Base-by-base conservation (phyloP, 768 basidiomycete genomes). In the Collybia sordida region DNA sequence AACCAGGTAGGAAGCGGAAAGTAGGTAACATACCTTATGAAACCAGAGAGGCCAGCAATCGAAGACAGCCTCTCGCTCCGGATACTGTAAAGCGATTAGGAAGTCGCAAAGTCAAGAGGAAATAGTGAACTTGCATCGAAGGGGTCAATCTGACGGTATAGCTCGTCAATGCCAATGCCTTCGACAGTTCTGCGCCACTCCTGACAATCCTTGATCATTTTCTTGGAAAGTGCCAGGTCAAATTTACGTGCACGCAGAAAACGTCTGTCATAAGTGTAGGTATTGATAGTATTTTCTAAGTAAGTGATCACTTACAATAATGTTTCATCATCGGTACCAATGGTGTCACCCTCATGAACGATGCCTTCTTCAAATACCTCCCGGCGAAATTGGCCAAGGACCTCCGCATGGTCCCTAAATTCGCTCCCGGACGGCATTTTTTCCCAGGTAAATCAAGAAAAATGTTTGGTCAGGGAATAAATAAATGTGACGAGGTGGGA, bases 21-120 rank as follows among this genome's bases (percentile, higher is more conserved):
- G 9, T 23, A 21, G 23, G 25, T 23, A 31, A 54, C 76, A 24
- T 44, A 81, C 86, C 72, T 88, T 89, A 64, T 90, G 88, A 57
- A 86, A 89, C 71, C 79, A 88, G 72, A 89, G 79, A 3, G 86
- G 86, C 88, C 88, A 90, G 53, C 79, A 82, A 45, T 86, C 80
- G 55, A 88, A 88, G 6, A 90, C 80, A 1, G 77, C 75, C 45
- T 81, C 75, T 38, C 88, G 80, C 54, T 82, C 85, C 1, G 85
- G 85, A 58, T 83, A 90, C 88, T 90, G 44, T 38, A 27, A 23
- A 9, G 4, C 17, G 11, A 50, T 22, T 49, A 45, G 42, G 23
- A 17, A 37, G 18, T 11, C 4, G 6, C 18, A 42, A 21, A 24
- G 38, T 36, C 24, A 34, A 35, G 6, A 34, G 21, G 24, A 27